Percentiles rank a stretch among this genome's conserved stretches.
phyloP scores from a whole-genome alignment of 768 basidiomycete genomes.

The Gymnopilus dilepis region DNA sequence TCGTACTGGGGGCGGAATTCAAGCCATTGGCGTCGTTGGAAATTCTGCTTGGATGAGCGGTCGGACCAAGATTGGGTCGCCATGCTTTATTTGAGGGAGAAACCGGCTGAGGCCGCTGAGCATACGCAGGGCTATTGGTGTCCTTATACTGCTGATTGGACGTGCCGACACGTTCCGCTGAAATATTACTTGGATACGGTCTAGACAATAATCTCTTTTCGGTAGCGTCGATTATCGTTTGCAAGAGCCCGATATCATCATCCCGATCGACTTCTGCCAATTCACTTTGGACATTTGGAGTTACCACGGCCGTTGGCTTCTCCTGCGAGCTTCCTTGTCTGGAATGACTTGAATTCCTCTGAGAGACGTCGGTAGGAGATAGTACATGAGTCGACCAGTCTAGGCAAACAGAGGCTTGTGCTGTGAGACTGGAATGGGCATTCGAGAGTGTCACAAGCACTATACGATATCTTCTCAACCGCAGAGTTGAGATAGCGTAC shows the following conservation, averaged over 20 bases:
- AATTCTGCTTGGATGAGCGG: too few relatives aligned
- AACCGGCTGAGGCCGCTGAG: too few relatives aligned
- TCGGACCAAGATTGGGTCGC: too few relatives aligned
- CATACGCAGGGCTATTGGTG: too few relatives aligned
- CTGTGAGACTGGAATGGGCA: constrained; percentile 42
- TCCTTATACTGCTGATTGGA: too few relatives aligned
- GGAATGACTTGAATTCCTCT: background rate
- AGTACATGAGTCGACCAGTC: constrained; percentile 52
- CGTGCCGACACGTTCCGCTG: too few relatives aligned
- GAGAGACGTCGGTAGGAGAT: constrained; percentile 13
- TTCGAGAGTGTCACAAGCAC: constrained; percentile 46
- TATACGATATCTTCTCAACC: constrained; percentile 42
- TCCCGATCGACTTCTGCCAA: background rate
- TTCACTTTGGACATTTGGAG: background rate
- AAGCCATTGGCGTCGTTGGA: too few relatives aligned
- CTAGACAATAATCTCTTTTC: background rate
- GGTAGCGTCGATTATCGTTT: background rate
- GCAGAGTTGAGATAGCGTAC: constrained; percentile 47
- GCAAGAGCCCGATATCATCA: background rate
- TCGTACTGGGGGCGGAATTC: too few relatives aligned
- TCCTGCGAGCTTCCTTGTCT: background rate
- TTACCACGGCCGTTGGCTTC: background rate
- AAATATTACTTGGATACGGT: background rate
- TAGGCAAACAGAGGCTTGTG: constrained; percentile 51
- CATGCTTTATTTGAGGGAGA: too few relatives aligned